These are phyloP conservation scores for Sarocladiaceae sp. DNA, from an alignment of 2,329 filamentous ascomycete genomes.

Conservation along the genomic window DNA sequence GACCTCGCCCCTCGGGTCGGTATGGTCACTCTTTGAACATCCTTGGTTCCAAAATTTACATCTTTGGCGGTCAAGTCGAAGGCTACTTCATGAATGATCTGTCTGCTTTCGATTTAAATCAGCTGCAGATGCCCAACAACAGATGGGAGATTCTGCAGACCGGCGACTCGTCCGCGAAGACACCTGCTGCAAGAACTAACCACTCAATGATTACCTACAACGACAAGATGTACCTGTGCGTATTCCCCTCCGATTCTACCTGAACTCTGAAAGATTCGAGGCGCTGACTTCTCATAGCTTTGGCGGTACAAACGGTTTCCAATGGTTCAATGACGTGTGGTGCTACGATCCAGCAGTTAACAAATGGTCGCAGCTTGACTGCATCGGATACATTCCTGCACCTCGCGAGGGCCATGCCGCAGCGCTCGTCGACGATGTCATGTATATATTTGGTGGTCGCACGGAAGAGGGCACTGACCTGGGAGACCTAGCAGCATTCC, in stretches of 20 bases:
- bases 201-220: constrained; percentile 88
- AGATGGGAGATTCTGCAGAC: constrained; percentile 89
- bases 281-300: constrained; percentile 55
- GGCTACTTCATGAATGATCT: constrained; percentile 98
- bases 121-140: constrained; percentile 83
- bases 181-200: constrained; percentile 88
- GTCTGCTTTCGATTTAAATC: constrained; percentile 90
- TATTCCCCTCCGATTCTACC: constrained; percentile 17
- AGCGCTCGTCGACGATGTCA: constrained; percentile 89
- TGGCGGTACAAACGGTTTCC: constrained; percentile 88
- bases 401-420: constrained; percentile 92
- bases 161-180: constrained; percentile 45
- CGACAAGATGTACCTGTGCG: constrained; percentile 88
- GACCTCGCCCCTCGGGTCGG: constrained; percentile 77
- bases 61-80: constrained; percentile 96
- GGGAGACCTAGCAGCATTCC: constrained; percentile 80
- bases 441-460: constrained; percentile 97
- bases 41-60: constrained; percentile 90
- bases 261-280: no score
- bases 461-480: constrained; percentile 90
- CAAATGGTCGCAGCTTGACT: constrained; percentile 82
- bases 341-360: constrained; percentile 82
- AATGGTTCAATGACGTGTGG: constrained; percentile 99
- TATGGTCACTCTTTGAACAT: constrained; percentile 98
- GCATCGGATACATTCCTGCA: constrained; percentile 94